These are phyloP conservation scores for Purpureocillium takamizusanense DNA, from an alignment of 2,329 filamentous ascomycete genomes.

Conservation along the genomic window DNA sequence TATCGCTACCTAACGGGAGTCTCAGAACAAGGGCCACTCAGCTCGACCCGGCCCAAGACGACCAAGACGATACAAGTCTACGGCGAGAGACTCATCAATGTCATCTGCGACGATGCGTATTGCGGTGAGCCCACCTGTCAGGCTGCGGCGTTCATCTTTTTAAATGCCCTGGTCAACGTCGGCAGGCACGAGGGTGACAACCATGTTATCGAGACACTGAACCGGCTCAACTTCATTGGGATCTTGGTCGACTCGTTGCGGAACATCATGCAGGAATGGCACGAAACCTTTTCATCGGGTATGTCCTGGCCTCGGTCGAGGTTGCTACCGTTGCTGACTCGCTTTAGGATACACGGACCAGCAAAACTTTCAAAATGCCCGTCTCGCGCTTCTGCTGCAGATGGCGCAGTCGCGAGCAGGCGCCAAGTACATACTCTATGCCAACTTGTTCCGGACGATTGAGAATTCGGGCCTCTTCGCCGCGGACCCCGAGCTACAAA, in stretches of 20 bases:
- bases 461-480: constrained; percentile 78
- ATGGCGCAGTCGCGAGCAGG: constrained; percentile 79
- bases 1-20: constrained; percentile 76
- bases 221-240: constrained; percentile 81
- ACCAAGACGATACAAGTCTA: constrained; percentile 60
- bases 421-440: constrained; percentile 78
- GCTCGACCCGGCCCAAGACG: constrained; percentile 46
- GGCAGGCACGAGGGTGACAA: constrained; percentile 63
- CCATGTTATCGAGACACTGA: constrained; percentile 69
- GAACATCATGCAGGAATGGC: constrained; percentile 64
- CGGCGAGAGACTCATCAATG: constrained; percentile 73
- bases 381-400: constrained; percentile 73
- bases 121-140: constrained; percentile 74
- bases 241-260: constrained; percentile 84
- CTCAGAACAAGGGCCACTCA: constrained; percentile 39
- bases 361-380: constrained; percentile 54
- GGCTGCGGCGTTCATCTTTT: constrained; percentile 75
- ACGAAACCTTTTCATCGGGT: constrained; percentile 47
- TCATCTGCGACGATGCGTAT: constrained; percentile 88
- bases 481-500: constrained; percentile 85
- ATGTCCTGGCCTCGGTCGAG: constrained; percentile 20
- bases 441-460: constrained; percentile 75
- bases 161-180: constrained; percentile 68
- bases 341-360: constrained; percentile 30
- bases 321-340: too few relatives aligned